Conservation (phyloP, 805 yeast species). For the Metschnikowia corniflorae region DNA sequence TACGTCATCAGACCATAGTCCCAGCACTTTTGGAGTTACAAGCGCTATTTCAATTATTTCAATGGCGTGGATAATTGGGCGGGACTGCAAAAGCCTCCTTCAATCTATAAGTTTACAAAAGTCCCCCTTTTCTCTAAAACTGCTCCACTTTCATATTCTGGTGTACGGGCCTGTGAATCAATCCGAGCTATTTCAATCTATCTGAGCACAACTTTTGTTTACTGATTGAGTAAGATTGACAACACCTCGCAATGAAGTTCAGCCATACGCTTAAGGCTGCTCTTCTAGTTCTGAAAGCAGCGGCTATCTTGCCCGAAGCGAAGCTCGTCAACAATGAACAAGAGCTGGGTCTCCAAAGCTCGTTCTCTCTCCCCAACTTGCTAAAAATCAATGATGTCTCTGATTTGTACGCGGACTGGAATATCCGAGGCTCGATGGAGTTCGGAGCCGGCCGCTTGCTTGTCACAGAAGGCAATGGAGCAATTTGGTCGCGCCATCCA, state of each 20-base stretch:
- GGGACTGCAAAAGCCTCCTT: too few species aligned
- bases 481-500: conserved; percentile 40
- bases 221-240: too few species aligned
- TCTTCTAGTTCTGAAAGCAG: conserved; percentile 6
- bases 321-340: conserved; percentile 10
- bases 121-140: too few species aligned
- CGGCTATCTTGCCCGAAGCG: conserved; percentile 17
- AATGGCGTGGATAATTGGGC: too few species aligned
- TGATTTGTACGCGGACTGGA: conserved; percentile 37
- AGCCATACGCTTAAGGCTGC: background rate
- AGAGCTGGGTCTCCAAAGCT: conserved; percentile 7
- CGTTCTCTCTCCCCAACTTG: conserved; percentile 37
- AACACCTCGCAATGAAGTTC: conserved; percentile 2
- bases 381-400: conserved; percentile 23
- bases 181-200: too few species aligned
- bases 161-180: too few species aligned
- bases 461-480: conserved; percentile 35
- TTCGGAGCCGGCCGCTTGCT: conserved; percentile 53
- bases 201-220: too few species aligned
- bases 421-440: conserved; percentile 32
- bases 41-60: too few species aligned
- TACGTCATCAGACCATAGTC: too few species aligned
- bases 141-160: too few species aligned
- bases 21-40: too few species aligned
- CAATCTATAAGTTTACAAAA: too few species aligned